Base-by-base conservation (phyloP, 2,329 filamentous ascomycete species). In the Clarireedia hainanense region DNA sequence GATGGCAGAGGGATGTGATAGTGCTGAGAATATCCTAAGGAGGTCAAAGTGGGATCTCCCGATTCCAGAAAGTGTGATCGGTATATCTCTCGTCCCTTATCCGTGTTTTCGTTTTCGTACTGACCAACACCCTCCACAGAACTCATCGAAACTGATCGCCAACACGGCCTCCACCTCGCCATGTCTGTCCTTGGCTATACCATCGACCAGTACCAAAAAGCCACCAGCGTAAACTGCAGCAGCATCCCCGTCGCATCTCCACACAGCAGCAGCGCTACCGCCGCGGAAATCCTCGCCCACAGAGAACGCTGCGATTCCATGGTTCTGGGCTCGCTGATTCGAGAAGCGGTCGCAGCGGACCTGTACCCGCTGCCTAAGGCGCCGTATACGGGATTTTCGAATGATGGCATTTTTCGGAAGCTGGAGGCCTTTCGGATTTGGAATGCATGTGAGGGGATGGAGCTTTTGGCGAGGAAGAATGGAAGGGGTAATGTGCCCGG, bases 281-380 rank as follows among this genome's bases (percentile, higher is more conserved):
- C 6, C 1, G 24, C 20, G 2, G 23, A 39, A n/a, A n/a, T 40
- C 1, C 23, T n/a, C 12, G 30, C 39, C 23, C 52, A 56, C 15
- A 39, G 50, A 7, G 51, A 45, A 27, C 37, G 34, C 37, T 56
- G 54, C 24, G 48, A 56, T n/a, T 39, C 54, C 12, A 52, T 52
- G 54, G 30, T 47, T 4, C 10, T 56, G 0, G 54, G 49, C 15
- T 46, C 37, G 23, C 17, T 56, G 1, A 47, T 52, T 1, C 52
- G 52, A 27, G 48, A 47, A 34, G 48, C 53, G 4, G 17, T 43
- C 6, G 40, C 10, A 12, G 40, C 40, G 17, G 40, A 17, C 10
- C 23, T 43, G 40, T 43, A 20, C 14, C 40, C 40, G 1, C 6
- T 43, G 5, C 40, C 40, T 1, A n/a, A 23, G 17, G 40, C 9